Percentiles rank a stretch among this genome's conserved stretches.
These are phyloP conservation scores for Ramularia endophylla DNA, from an alignment of 2,329 filamentous ascomycete species.

Conservation along the genomic window DNA sequence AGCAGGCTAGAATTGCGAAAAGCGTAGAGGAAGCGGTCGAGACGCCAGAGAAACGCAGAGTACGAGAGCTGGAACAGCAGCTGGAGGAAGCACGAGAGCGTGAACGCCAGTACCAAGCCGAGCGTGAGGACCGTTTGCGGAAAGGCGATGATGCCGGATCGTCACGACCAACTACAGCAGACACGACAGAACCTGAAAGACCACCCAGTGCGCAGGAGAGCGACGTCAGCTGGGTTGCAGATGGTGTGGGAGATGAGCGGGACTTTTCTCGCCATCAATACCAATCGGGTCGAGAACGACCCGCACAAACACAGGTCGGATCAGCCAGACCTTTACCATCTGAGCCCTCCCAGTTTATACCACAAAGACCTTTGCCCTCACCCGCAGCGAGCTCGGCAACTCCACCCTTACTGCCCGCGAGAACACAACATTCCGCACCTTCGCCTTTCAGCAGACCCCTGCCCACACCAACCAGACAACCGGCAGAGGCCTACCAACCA, in stretches of 20 bases:
- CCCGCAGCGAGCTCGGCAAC: slow-evolving; percentile 20
- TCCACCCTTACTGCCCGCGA: slow-evolving; percentile 32
- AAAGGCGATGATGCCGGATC: slow-evolving; percentile 28
- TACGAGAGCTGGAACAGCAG: slow-evolving; percentile 73
- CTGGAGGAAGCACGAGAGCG: slow-evolving; percentile 62
- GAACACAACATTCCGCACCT: slow-evolving; percentile 48
- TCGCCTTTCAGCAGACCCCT: slow-evolving; percentile 23
- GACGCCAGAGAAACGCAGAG: slow-evolving; percentile 57
- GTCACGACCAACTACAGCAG: slow-evolving; percentile 31
- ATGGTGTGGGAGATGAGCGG: slow-evolving; percentile 58
- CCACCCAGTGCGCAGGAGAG: slow-evolving; percentile 40
- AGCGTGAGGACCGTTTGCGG: slow-evolving; percentile 49
- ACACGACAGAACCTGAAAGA: slow-evolving; percentile 12
- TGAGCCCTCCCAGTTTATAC: slow-evolving; percentile 9
- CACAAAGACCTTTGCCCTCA: slow-evolving; percentile 19
- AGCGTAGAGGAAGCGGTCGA: slow-evolving; percentile 30
- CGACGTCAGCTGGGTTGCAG: slow-evolving; percentile 61
- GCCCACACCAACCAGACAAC: slow-evolving; percentile 19
- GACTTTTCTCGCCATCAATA: slow-evolving; percentile 57
- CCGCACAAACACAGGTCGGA: slow-evolving; percentile 33
- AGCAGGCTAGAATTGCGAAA: slow-evolving; percentile 44
- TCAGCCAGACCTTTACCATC: slow-evolving; percentile 27
- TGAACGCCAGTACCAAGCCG: slow-evolving; percentile 58
- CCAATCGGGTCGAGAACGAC: slow-evolving; percentile 35
- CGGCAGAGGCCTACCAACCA: slow-evolving; percentile 16